Base-by-base conservation (phyloP, 2,329 filamentous ascomycete species). In the Boeremia exigua region DNA sequence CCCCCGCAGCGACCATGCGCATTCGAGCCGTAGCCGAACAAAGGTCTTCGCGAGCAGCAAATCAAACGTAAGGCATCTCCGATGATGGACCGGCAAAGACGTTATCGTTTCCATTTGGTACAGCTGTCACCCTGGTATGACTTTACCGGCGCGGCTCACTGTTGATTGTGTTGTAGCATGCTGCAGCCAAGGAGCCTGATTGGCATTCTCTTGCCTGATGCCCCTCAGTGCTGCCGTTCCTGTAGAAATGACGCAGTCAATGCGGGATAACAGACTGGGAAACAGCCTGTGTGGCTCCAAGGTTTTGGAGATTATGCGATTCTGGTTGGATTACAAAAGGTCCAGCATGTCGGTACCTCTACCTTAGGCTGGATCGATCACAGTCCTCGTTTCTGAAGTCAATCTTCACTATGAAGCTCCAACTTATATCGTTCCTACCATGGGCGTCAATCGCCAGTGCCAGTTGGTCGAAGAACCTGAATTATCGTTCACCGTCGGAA, bases 401-500 rank as follows among this genome's bases (percentile, higher is more conserved):
- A 37, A 47, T 53, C 48, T 32, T 54, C 53, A 63, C 43, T 14
- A 72, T 72, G 69, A 71, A 65, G 52, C 59, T 67, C 54, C 67
- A 68, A 43, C 32, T 65, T 34, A 60, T 72, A n/a, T 59, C 61
- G 9, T 40, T 66, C 9, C 48, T 67, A 34, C 48, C 61, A 25
- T 48, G 62, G 48, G 62, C 43, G 2, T 60, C 63, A 11, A 33
- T 61, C 11, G 59, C 59, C 32, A 63, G 54, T 42, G 69, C 67
- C 10, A 70, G 66, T 59, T 72, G 67, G 67, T 67, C 68, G 2
- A 68, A 67, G 57, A 90, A 90, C 68, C 70, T 90, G 57, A 90
- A 90, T 75, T 91, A 89, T 70, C 79, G 81, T 45, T 88, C 84
- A 63, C 87, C 88, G 6, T 90, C 88, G 1, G 79, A 83, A 36